phyloP scores from a whole-genome alignment of 306 rosid species.

The Vigna angularis region DNA sequence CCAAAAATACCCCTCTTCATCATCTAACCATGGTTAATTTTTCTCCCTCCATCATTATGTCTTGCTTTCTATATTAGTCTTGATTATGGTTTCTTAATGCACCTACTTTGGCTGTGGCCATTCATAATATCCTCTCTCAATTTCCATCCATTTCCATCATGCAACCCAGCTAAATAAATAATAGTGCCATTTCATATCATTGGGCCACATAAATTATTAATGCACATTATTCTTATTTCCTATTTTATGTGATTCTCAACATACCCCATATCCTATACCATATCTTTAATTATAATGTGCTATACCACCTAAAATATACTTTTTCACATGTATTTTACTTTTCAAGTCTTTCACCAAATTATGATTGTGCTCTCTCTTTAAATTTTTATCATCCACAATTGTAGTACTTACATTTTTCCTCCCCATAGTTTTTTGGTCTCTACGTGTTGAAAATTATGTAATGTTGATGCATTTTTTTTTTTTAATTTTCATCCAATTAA shows the following conservation, averaged over 20 bases:
- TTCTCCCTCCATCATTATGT: slow-evolving; percentile 21
- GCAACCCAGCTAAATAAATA: slow-evolving; percentile 39
- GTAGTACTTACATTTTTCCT: too few relatives aligned
- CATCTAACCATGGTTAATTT: slow-evolving; percentile 44
- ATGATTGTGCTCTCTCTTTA: too few relatives aligned
- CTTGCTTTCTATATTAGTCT: slow-evolving; percentile 41
- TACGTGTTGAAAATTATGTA: too few relatives aligned
- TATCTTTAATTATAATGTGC: too few relatives aligned
- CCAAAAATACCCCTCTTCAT: slow-evolving; percentile 45
- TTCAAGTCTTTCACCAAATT: background rate
- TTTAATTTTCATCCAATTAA: too few relatives aligned
- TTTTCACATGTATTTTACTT: background rate
- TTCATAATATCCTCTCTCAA: slow-evolving; percentile 44
- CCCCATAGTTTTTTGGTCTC: too few relatives aligned
- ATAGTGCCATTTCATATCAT: slow-evolving; percentile 12
- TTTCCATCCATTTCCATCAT: slow-evolving; percentile 41
- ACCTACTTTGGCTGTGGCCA: slow-evolving; percentile 47
- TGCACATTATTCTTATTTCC: slow-evolving; percentile 9
- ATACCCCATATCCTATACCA: too few relatives aligned
- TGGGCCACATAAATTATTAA: slow-evolving; percentile 43
- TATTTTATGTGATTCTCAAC: background rate
- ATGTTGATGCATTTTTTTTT: too few relatives aligned
- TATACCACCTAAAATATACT: background rate
- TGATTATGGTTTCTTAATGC: slow-evolving; percentile 49
- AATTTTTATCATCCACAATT: too few relatives aligned